Evolutionary conservation across 2,329 filamentous ascomycete genomes (phyloP), one percentile per base, ranked within the genome.

Genomic region (Alternaria arbusti): DNA sequence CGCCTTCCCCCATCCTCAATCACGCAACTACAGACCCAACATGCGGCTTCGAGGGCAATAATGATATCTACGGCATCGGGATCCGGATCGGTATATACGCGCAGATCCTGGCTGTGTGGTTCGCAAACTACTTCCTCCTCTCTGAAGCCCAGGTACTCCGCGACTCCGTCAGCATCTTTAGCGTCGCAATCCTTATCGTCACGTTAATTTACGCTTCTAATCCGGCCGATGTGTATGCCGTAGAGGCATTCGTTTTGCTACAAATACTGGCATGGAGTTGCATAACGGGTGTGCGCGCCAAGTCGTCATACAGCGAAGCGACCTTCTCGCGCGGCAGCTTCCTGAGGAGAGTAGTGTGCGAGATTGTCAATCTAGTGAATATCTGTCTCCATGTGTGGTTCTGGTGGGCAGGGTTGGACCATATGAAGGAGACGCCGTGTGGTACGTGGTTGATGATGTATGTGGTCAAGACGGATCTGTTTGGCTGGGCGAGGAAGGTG

Each of bases 1-100:
- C 15, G 15, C 15, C 10, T 3, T 23, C 17, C 8, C 12, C 15
- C 26, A 11, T 30, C n/a, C 47, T 26, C 30, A 47, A 15, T 20
- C 20, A 32, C 28, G 5, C 25, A 3, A 36, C 30, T 7, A 13
- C 20, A 9, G 23, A 26, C 4, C 13, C 44, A 61, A 56, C 28
- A 56, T 68, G 65, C 32, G 59, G 60, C 17, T 51, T 51, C 49
- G 17, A 51, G 20, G 49, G 87, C 77, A 89, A 82, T 65, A 71
- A 75, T 11, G 74, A 77, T 43, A 64, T 75, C 54, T 75, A 70
- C 44, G 75, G 74, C 22, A 61, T 69, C n/a, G 72, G 73, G 2
- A 75, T 76, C 26, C 71, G 74, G 6, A 71, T 47, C 45, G 45
- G 45, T 11, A 47, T 47, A 49, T 76, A 76, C 59, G 51, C 69